Evolutionary conservation across 2,329 filamentous ascomycete genomes (phyloP).

Genomic region (Pseudogymnoascus sp.): DNA sequence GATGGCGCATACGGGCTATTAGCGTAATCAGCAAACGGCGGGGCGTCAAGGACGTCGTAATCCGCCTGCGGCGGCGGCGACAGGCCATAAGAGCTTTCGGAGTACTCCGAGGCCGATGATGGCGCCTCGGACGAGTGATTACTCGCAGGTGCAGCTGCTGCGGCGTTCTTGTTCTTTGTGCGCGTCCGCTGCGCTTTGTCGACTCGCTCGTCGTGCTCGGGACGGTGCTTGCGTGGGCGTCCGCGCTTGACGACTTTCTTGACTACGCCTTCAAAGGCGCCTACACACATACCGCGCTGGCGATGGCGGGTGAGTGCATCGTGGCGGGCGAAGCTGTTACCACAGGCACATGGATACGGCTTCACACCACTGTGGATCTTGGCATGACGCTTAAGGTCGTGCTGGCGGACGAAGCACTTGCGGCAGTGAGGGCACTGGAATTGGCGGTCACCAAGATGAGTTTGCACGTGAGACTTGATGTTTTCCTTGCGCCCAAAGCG

Average conservation of each 20-base stretch:
- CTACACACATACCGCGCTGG: conserved; percentile 93
- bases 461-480: conserved; percentile 97
- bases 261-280: conserved; percentile 77
- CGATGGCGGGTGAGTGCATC: conserved; percentile 91
- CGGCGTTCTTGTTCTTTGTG: conserved; percentile 42
- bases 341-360: conserved; percentile 89
- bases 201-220: conserved; percentile 42
- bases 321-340: conserved; percentile 89
- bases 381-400: conserved; percentile 93
- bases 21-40: conserved; percentile 30
- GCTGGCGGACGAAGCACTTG: conserved; percentile 94
- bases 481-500: conserved; percentile 97
- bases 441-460: conserved; percentile 91
- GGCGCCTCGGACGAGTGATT: conserved; percentile 17
- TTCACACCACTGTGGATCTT: conserved; percentile 97
- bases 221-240: conserved; percentile 54
- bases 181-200: conserved; percentile 52
- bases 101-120: conserved; percentile 49
- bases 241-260: conserved; percentile 62
- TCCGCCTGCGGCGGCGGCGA: conserved; percentile 42
- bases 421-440: conserved; percentile 89
- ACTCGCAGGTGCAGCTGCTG: neutral
- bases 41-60: conserved; percentile 34
- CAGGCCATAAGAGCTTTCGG: conserved; percentile 48
- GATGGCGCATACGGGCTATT: conserved; percentile 29